Percentiles rank a stretch among this genome's conserved stretches.
These are phyloP conservation scores for Phlegmacium glaucopus DNA, from an alignment of 768 basidiomycete genomes.

Conservation along the genomic window DNA sequence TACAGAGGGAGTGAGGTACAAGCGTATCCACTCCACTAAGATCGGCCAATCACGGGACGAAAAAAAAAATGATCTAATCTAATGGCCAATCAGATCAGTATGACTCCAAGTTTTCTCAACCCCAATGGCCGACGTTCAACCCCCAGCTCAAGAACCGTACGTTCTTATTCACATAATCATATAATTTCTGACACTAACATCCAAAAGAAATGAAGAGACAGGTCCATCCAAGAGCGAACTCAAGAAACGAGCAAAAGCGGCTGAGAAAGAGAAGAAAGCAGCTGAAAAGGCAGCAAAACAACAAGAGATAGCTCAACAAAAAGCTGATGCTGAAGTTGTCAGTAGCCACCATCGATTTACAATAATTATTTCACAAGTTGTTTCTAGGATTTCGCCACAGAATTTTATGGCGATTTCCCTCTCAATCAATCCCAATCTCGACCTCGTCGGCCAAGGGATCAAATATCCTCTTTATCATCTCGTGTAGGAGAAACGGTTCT, in stretches of 20 bases:
- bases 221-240: slow-evolving; percentile 84
- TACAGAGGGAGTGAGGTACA: neutral
- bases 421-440: slow-evolving; percentile 90
- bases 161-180: slow-evolving; percentile 1
- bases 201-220: slow-evolving; percentile 21
- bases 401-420: slow-evolving; percentile 85
- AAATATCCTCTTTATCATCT: slow-evolving; percentile 62
- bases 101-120: slow-evolving; percentile 1
- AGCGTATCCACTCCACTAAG: too few relatives aligned
- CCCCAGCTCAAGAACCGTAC: slow-evolving; percentile 23
- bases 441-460: slow-evolving; percentile 51
- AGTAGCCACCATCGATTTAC: slow-evolving; percentile 15
- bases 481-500: slow-evolving; percentile 73
- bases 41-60: too few relatives aligned
- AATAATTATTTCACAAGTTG: slow-evolving; percentile 4
- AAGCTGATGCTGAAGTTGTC: slow-evolving; percentile 64
- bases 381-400: slow-evolving; percentile 66
- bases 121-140: slow-evolving; percentile 32
- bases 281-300: slow-evolving; percentile 83
- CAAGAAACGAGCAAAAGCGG: slow-evolving; percentile 89
- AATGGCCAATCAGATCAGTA: slow-evolving; percentile 12
- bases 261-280: slow-evolving; percentile 86
- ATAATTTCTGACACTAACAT: slow-evolving; percentile 1
- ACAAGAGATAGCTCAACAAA: slow-evolving; percentile 65
- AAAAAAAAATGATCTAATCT: slow-evolving; percentile 16